Base-by-base conservation (phyloP, 768 basidiomycete species). In the Termitomyces sp. region DNA sequence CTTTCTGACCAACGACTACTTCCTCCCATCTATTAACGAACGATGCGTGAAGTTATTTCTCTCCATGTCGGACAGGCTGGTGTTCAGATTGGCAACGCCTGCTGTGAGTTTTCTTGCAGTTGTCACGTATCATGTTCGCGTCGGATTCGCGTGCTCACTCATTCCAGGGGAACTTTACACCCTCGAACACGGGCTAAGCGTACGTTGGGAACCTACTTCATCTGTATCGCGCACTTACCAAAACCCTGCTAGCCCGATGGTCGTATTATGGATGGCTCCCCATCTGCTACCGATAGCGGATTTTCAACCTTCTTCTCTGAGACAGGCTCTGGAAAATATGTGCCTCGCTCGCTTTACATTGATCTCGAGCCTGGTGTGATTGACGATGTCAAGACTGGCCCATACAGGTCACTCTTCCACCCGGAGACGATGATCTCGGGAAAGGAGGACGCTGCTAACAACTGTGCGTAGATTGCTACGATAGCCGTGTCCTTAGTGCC, bases 261-360 rank as follows among this genome's bases (percentile, higher is more conserved):
- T 69, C 93, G 95, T 66, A 79, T 97, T 60, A 74, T 82, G 56
- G 89, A 91, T 64, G 82, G 81, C 55, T 86, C 91, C 12, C 83
- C 85, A 42, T 85, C 88, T 51, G 74, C 78, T 56, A 83, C 82
- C 63, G 89, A 93, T 64, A 87, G 84, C 74, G 97, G 97, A 66
- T 98, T 99, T 83, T 91, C 88, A 71, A 99, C 97, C 60, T 99
- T 99, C 82, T 99, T 99, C 80, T 96, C 93, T 37, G 97, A 99
- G 80, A 98, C 96, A 4, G 84, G 85, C 32, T 87, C 92, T 52
- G 96, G 95, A 59, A 97, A 97, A 78, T 90, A 97, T 73, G 96
- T 98, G 57, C 97, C 97, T 50, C 86, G 97, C 65, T 97, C 95
- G 42, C 83, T 99, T 62, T 98, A 98, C 78, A 86, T 99, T 58